Conservation (phyloP, 306 rosid genomes). For the Cyamopsis tetragonoloba region DNA sequence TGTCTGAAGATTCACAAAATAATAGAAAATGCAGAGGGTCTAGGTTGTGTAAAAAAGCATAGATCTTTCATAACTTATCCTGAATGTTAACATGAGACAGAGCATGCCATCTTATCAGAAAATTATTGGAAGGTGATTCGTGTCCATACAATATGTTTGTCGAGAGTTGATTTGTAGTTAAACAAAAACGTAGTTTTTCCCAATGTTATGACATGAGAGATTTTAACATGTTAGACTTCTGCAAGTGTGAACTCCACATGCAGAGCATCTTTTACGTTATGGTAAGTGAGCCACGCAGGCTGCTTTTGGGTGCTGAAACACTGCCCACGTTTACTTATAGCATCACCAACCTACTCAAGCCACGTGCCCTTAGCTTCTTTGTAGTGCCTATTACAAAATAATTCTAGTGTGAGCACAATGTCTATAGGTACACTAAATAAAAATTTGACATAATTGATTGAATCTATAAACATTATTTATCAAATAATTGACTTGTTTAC, state of each 20-base stretch:
- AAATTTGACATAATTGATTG: no score
- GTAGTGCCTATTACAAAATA: no score
- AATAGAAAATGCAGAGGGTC: slow-evolving; percentile 11
- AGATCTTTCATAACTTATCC: slow-evolving; percentile 36
- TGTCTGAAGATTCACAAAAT: slow-evolving; percentile 19
- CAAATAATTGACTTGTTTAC: no score
- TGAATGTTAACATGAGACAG: slow-evolving; percentile 23
- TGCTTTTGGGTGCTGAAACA: slow-evolving; percentile 25
- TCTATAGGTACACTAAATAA: no score
- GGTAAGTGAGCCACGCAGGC: slow-evolving; percentile 32
- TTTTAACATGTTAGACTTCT: background rate
- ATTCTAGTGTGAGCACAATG: no score
- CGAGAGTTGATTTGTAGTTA: slow-evolving; percentile 14
- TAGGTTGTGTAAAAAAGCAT: slow-evolving; percentile 22
- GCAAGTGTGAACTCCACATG: slow-evolving; percentile 16
- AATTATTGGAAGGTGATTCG: slow-evolving; percentile 21
- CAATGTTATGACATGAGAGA: background rate
- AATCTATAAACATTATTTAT: no score
- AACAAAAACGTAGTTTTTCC: background rate
- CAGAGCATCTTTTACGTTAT: slow-evolving; percentile 26
- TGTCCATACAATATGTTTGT: slow-evolving; percentile 32
- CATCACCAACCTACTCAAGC: slow-evolving; percentile 24
- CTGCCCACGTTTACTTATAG: slow-evolving; percentile 34
- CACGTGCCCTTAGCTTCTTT: no score
- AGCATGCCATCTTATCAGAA: slow-evolving; percentile 22